Conservation (phyloP, 148 eudicot genomes). For the Drosera capensis region DNA sequence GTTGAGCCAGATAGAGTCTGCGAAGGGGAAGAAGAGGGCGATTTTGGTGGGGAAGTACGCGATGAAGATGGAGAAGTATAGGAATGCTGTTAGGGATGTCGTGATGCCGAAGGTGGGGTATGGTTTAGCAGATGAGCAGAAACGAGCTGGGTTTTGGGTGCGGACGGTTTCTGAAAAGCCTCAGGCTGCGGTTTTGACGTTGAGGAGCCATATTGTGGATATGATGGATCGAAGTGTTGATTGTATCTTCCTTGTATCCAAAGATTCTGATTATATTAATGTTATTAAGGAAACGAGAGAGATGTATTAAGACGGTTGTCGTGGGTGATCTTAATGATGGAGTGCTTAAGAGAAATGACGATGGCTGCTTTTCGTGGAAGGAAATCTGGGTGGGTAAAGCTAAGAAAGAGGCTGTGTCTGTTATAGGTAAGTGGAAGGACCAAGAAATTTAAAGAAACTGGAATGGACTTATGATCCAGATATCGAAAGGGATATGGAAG, state of each 20-base stretch:
- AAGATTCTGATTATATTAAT: conserved; percentile 52
- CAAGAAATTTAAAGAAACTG: conserved; percentile 46
- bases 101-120: conserved; percentile 64
- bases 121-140: conserved; percentile 56
- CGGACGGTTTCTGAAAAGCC: conserved; percentile 44
- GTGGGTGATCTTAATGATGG: conserved; percentile 62
- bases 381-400: conserved; percentile 68
- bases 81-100: conserved; percentile 37
- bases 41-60: conserved; percentile 49
- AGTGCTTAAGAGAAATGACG: conserved; percentile 49
- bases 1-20: conserved; percentile 53
- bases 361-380: conserved; percentile 76
- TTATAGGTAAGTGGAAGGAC: conserved; percentile 69
- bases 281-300: conserved; percentile 68
- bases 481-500: conserved; percentile 16
- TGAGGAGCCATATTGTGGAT: conserved; percentile 51
- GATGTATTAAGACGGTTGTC: conserved; percentile 75
- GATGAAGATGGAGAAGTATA: conserved; percentile 64
- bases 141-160: conserved; percentile 79
- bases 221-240: conserved; percentile 48
- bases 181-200: conserved; percentile 53
- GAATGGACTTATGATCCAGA: conserved; percentile 69
- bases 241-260: conserved; percentile 65
- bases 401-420: conserved; percentile 47
- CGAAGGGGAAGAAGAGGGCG: conserved; percentile 53